phyloP scores from a whole-genome alignment of 2,329 filamentous ascomycete genomes.

The Aspergillus quadrilineatus region DNA sequence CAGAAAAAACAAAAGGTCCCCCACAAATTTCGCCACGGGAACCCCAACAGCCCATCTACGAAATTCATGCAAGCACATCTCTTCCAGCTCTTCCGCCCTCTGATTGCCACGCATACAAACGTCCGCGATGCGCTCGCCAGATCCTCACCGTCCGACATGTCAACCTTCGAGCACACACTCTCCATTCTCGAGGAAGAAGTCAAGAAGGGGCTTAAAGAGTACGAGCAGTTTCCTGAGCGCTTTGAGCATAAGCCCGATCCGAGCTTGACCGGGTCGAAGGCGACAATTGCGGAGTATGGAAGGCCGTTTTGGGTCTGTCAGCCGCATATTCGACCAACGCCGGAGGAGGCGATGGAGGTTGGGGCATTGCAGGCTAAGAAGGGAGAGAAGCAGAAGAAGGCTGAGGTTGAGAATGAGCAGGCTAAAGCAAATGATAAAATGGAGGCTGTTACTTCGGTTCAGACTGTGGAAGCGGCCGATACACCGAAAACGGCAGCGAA shows the following conservation, averaged over 20 bases:
- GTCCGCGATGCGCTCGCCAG: constrained; percentile 81
- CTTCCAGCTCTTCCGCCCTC: constrained; percentile 83
- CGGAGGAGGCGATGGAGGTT: constrained; percentile 80
- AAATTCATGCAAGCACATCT: constrained; percentile 84
- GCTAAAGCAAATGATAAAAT: neutral
- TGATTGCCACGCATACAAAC: constrained; percentile 76
- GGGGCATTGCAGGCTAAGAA: constrained; percentile 74
- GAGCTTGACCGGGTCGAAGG: constrained; percentile 48
- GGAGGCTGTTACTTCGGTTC: neutral
- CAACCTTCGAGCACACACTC: constrained; percentile 74
- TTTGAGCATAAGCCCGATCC: constrained; percentile 36
- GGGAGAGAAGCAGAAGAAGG: constrained; percentile 39
- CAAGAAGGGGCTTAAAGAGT: constrained; percentile 69
- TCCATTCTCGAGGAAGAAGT: constrained; percentile 72
- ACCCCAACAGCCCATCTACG: constrained; percentile 70
- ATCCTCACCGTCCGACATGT: constrained; percentile 67
- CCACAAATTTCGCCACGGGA: constrained; percentile 46
- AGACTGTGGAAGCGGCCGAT: constrained; percentile 11
- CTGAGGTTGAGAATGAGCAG: constrained; percentile 3
- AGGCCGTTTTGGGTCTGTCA: constrained; percentile 89
- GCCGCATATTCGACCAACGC: constrained; percentile 80
- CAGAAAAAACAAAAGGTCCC: constrained; percentile 43
- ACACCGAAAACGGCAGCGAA: constrained; percentile 23
- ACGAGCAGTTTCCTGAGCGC: constrained; percentile 47
- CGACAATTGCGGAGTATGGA: constrained; percentile 69